phyloP scores from a whole-genome alignment of 768 basidiomycete species.

The Collybia mongolica region DNA sequence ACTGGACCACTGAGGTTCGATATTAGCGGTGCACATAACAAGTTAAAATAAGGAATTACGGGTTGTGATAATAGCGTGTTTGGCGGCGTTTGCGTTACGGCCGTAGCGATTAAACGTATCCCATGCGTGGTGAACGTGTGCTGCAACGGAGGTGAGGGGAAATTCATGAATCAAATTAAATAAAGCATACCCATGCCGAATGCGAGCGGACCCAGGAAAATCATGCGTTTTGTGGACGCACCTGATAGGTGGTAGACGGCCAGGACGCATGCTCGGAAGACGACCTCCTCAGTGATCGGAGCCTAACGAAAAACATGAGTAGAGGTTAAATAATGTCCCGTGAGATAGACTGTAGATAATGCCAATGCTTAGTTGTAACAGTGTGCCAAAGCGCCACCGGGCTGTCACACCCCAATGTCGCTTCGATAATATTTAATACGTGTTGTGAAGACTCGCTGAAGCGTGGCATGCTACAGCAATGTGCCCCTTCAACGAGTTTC shows the following conservation, averaged over 20 bases:
- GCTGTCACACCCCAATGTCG: too few species aligned
- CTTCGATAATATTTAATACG: too few species aligned
- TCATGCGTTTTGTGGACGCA: constrained; percentile 52
- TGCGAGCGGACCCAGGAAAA: constrained; percentile 79
- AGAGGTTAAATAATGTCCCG: too few species aligned
- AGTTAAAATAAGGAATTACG: constrained; percentile 37
- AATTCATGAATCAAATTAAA: background rate
- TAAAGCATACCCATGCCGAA: constrained; percentile 78
- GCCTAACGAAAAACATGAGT: constrained; percentile 49
- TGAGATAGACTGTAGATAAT: too few species aligned
- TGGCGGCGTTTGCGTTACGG: constrained; percentile 58
- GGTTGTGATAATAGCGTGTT: constrained; percentile 54
- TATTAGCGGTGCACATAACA: background rate
- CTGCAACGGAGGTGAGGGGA: constrained; percentile 33
- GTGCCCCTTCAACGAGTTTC: too few species aligned
- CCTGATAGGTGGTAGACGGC: constrained; percentile 70
- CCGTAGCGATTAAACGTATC: constrained; percentile 81
- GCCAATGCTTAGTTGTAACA: too few species aligned
- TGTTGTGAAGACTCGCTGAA: too few species aligned
- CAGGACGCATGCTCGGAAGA: constrained; percentile 85
- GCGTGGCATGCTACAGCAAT: too few species aligned
- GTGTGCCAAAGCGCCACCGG: too few species aligned
- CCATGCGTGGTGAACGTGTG: constrained; percentile 91
- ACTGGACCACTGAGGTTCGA: constrained; percentile 68
- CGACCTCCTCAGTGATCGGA: constrained; percentile 90